Percentiles rank a stretch among this genome's conserved stretches.
Conservation (phyloP, 345 rosid genomes). For the Cardiospermum halicacabum region DNA sequence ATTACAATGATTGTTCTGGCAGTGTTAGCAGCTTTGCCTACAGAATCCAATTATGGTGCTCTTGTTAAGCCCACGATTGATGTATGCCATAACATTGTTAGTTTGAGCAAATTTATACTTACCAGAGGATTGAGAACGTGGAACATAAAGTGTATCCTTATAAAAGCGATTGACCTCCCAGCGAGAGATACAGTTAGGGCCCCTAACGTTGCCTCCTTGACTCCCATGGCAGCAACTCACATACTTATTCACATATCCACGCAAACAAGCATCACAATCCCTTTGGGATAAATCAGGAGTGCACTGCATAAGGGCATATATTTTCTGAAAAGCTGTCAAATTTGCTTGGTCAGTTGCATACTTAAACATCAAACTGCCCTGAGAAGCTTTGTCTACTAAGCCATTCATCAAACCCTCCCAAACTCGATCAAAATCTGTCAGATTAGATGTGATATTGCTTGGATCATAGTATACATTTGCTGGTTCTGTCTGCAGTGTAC, state of each 20-base stretch:
- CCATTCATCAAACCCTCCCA: conserved; percentile 30
- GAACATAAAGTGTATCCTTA: not conserved
- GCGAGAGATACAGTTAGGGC: conserved; percentile 41
- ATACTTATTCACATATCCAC: conserved; percentile 11
- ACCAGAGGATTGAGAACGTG: not conserved
- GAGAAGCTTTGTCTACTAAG: conserved; percentile 19
- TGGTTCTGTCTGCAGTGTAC: not conserved
- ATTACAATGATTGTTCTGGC: not conserved
- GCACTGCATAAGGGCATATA: conserved; percentile 45
- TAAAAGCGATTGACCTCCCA: conserved; percentile 42
- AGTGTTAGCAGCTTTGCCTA: not conserved
- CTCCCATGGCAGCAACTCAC: conserved; percentile 4
- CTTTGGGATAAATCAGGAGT: conserved; percentile 39
- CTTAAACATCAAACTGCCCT: conserved; percentile 25
- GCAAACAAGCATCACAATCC: conserved; percentile 33
- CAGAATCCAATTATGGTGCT: not conserved
- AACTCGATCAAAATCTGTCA: conserved; percentile 18
- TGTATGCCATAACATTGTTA: no score
- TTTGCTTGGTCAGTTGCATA: conserved; percentile 30
- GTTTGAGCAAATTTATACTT: no score
- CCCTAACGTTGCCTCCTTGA: conserved; percentile 29
- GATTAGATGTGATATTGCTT: conserved; percentile 6
- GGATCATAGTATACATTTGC: not conserved
- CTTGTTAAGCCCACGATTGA: not conserved
- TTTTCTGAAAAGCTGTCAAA: conserved; percentile 8